Evolutionary conservation across 2,329 filamentous ascomycete species (phyloP), one percentile per base, ranked within the genome.

Genomic region (Dissoconium aciculare): DNA sequence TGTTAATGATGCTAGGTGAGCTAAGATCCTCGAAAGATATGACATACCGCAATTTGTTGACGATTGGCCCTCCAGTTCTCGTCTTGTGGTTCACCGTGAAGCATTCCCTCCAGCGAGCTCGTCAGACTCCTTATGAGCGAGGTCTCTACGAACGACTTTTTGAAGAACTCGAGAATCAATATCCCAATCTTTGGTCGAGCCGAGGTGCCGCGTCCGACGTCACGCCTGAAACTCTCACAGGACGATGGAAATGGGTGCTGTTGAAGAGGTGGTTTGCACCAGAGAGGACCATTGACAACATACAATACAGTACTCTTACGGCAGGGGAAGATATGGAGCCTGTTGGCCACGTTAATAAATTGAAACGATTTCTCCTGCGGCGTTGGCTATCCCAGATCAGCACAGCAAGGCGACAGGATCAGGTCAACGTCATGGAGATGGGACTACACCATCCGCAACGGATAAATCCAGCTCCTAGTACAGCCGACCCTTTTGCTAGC

Each of bases 131-230:
- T 0, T 57, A 62, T 27, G 56, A 60, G 24, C 52, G 64, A 10
- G 63, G 63, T 17, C 53, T 65, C 13, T 69, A 67, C 42, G 64
- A 68, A 40, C 46, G 54, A 4, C 55, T 68, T 10, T 69, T 63
- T 44, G 50, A 57, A 26, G 56, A 65, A 9, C 53, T 68, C 14
- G 55, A 62, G 4, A 53, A 51, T n/a, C 37, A 48, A 3, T 56
- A 65, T 32, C 60, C 65, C 1, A 35, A 47, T 1, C 51, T 67
- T 2, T 69, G 65, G 66, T 60, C 60, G 1, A 52, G 60, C 1
- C 44, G 49, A 9, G 66, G 66, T 0, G 64, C 66, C 1, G 49
- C 55, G 3, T 38, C 53, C 1, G 50, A 54, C 17, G 42, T 67
- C 14, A 44, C 54, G 6, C 61, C 63, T 0, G 41, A 52, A 0